Conservation (phyloP, 2,329 filamentous ascomycete species). For the Zasmidium cellare region DNA sequence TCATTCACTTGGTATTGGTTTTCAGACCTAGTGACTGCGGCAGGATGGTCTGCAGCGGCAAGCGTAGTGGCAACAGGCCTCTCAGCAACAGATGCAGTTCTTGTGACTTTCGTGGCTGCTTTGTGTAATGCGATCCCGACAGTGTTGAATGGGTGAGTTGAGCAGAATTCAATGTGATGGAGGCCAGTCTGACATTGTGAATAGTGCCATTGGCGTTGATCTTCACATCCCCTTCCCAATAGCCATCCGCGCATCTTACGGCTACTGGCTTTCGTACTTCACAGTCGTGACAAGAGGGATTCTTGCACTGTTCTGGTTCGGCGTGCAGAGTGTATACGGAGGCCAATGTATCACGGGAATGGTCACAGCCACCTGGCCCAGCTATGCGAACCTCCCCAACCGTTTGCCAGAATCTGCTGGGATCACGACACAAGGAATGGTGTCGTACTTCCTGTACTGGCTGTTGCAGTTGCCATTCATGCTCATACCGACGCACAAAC, state of each 20-base stretch:
- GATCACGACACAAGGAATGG: constrained; percentile 57
- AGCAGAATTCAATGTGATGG: neutral
- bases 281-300: constrained; percentile 22
- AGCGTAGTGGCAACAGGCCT: constrained; percentile 53
- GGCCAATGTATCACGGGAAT: constrained; percentile 16
- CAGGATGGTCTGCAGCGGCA: constrained; percentile 39
- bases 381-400: constrained; percentile 38
- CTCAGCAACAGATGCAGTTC: constrained; percentile 51
- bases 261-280: constrained; percentile 25
- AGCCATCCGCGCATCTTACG: constrained; percentile 16
- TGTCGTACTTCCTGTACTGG: constrained; percentile 59
- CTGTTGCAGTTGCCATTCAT: constrained; percentile 53
- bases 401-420: constrained; percentile 44
- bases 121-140: constrained; percentile 60
- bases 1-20: constrained; percentile 43
- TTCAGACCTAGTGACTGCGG: constrained; percentile 40
- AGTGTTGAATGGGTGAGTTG: constrained; percentile 46
- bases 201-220: constrained; percentile 40
- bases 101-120: constrained; percentile 39
- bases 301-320: constrained; percentile 27
- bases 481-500: constrained; percentile 43
- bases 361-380: constrained; percentile 38
- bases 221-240: constrained; percentile 47
- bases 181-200: neutral
- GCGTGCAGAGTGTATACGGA: constrained; percentile 21